These are phyloP conservation scores for Suhomyces bolitotheri DNA, from an alignment of 1,139 yeast genomes.

Conservation along the genomic window DNA sequence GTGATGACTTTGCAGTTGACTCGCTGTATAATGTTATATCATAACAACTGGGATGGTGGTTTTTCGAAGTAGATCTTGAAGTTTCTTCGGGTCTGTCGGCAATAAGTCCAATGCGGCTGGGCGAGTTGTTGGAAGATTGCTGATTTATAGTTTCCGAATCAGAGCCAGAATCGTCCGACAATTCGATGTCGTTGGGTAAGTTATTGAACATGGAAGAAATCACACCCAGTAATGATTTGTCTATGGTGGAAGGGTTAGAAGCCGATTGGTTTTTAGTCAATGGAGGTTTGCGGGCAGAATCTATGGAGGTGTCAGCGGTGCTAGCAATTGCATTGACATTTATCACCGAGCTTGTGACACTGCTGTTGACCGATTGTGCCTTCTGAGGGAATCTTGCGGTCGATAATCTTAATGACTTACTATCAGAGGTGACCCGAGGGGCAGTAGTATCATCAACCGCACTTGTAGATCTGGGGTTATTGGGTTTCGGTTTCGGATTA, in stretches of 20 bases:
- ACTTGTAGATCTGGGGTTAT: not conserved
- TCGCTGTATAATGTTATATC: slow-evolving; percentile 31
- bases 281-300: slow-evolving; percentile 1
- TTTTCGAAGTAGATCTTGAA: slow-evolving; percentile 7
- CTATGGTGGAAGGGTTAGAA: slow-evolving; percentile 5
- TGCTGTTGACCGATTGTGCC: slow-evolving; percentile 18
- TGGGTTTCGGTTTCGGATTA: not conserved
- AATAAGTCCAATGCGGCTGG: slow-evolving; percentile 13
- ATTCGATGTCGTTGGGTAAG: slow-evolving; percentile 50
- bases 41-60: slow-evolving; percentile 19
- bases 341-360: slow-evolving; percentile 34
- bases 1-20: slow-evolving; percentile 33
- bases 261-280: slow-evolving; percentile 1
- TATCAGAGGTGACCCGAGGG: slow-evolving; percentile 36
- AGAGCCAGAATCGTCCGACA: slow-evolving; percentile 50
- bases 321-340: slow-evolving; percentile 30
- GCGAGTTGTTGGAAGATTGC: slow-evolving; percentile 16
- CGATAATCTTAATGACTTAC: slow-evolving; percentile 32
- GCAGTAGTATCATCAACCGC: slow-evolving; percentile 4
- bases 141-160: slow-evolving; percentile 39
- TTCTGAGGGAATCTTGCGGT: slow-evolving; percentile 21
- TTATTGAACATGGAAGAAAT: slow-evolving; percentile 47
- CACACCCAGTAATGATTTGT: slow-evolving; percentile 21
- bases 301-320: not conserved
- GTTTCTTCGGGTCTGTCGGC: not conserved